Percentiles rank a stretch among this genome's conserved stretches.
phyloP scores from a whole-genome alignment of 805 yeast genomes.

The Nakazawaea ishiwadae region DNA sequence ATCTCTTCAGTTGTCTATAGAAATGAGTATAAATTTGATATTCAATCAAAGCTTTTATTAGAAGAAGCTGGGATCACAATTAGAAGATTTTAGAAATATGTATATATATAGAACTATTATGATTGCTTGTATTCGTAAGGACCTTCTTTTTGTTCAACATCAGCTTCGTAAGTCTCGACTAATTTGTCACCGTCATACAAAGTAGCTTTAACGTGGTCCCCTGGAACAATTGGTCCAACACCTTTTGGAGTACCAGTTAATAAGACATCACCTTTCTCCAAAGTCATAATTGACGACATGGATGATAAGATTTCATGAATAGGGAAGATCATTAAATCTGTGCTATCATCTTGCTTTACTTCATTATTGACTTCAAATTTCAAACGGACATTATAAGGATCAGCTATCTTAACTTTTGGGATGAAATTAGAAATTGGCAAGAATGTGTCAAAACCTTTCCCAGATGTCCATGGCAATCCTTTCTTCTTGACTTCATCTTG shows the following conservation, averaged over 20 bases:
- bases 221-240: conserved; percentile 79
- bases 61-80: conserved; percentile 67
- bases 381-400: conserved; percentile 68
- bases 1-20: conserved; percentile 89
- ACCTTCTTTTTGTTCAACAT: conserved; percentile 53
- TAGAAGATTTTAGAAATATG: conserved; percentile 28
- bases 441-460: conserved; percentile 96
- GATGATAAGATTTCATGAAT: conserved; percentile 75
- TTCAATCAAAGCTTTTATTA: conserved; percentile 64
- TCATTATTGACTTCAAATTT: conserved; percentile 67
- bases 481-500: conserved; percentile 92
- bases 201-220: conserved; percentile 70
- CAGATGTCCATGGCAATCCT: conserved; percentile 96
- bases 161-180: conserved; percentile 45
- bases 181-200: conserved; percentile 51
- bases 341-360: conserved; percentile 61
- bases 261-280: conserved; percentile 85
- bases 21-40: conserved; percentile 90
- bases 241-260: conserved; percentile 98
- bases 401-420: conserved; percentile 58
- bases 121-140: conserved; percentile 51
- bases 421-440: conserved; percentile 79
- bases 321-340: conserved; percentile 83
- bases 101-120: conserved; percentile 12
- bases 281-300: conserved; percentile 86